Conservation (phyloP, 805 yeast species). For the Candida quercuum region DNA sequence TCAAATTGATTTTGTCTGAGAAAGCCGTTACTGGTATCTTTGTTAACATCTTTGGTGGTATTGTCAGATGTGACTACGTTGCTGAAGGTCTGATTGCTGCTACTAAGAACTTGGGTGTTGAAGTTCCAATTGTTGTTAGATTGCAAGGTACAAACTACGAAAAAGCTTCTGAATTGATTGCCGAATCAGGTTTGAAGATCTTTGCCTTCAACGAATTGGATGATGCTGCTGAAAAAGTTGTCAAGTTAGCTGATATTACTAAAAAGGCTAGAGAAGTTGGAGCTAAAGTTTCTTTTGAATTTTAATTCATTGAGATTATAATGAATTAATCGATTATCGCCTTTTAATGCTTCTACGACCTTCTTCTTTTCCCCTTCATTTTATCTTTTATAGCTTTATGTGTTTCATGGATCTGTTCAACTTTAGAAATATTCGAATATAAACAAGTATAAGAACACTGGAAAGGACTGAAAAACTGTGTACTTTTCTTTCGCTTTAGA, state of each 20-base stretch:
- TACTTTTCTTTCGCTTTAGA: not conserved
- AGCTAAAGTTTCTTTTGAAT: constrained; percentile 44
- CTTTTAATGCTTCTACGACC: not conserved
- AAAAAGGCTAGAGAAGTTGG: constrained; percentile 43
- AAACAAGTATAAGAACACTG: not conserved
- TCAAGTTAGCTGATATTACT: constrained; percentile 56
- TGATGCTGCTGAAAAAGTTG: constrained; percentile 95
- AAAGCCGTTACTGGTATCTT: constrained; percentile 88
- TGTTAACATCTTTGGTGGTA: constrained; percentile 99
- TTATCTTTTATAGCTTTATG: not conserved
- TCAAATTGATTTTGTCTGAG: constrained; percentile 87
- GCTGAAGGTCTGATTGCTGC: constrained; percentile 97
- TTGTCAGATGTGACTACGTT: constrained; percentile 98
- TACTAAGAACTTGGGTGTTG: constrained; percentile 83
- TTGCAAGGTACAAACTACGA: constrained; percentile 96
- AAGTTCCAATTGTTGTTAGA: constrained; percentile 95
- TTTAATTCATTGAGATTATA: too few species aligned
- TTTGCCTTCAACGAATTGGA: constrained; percentile 89
- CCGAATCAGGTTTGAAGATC: constrained; percentile 87
- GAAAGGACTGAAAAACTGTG: too few species aligned
- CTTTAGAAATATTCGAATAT: not conserved
- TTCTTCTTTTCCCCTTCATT: not conserved
- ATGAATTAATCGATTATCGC: too few species aligned
- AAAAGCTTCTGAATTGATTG: constrained; percentile 81
- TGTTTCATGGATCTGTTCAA: constrained; percentile 1